Evolutionary conservation across 139 green algal genomes (phyloP).

Genomic region (Chlorella vulgaris): DNA sequence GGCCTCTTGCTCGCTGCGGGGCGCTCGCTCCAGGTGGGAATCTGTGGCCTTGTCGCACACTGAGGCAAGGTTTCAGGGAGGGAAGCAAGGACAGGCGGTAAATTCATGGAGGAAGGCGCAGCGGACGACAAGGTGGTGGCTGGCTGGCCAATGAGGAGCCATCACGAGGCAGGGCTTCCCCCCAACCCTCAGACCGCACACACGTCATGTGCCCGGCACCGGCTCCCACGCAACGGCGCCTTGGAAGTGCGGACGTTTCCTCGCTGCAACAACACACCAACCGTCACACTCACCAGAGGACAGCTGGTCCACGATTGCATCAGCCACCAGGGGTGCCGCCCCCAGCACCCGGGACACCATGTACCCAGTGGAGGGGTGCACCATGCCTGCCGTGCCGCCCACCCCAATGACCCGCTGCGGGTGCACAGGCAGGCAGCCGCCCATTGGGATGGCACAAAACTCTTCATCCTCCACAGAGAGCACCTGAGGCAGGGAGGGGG

Average conservation of each 20-base stretch:
- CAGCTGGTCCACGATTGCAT: slow-evolving; percentile 83
- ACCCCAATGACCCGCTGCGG: slow-evolving; percentile 95
- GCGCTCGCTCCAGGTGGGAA: slow-evolving; percentile 32
- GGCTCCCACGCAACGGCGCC: too few species aligned
- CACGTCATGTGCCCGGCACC: too few species aligned
- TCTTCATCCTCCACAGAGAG: slow-evolving; percentile 92
- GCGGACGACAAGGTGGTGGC: too few species aligned
- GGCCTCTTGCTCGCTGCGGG: slow-evolving; percentile 59
- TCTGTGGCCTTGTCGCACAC: slow-evolving; percentile 58
- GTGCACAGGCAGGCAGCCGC: slow-evolving; percentile 90
- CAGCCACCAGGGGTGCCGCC: slow-evolving; percentile 81
- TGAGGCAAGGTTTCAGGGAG: background rate
- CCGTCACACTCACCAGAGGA: background rate
- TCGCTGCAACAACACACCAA: background rate
- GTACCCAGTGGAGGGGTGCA: slow-evolving; percentile 95
- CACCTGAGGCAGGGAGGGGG: slow-evolving; percentile 50
- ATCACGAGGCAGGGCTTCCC: too few species aligned
- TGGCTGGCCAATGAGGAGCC: too few species aligned
- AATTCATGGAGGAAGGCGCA: too few species aligned
- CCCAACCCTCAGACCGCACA: too few species aligned
- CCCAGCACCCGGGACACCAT: slow-evolving; percentile 93
- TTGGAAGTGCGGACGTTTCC: too few species aligned
- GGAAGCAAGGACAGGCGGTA: background rate
- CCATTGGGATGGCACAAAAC: slow-evolving; percentile 99
- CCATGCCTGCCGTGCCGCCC: slow-evolving; percentile 94